Base-by-base conservation (phyloP, 1,284 basidiomycete genomes). In the Exobasidium cylindrosporum region DNA sequence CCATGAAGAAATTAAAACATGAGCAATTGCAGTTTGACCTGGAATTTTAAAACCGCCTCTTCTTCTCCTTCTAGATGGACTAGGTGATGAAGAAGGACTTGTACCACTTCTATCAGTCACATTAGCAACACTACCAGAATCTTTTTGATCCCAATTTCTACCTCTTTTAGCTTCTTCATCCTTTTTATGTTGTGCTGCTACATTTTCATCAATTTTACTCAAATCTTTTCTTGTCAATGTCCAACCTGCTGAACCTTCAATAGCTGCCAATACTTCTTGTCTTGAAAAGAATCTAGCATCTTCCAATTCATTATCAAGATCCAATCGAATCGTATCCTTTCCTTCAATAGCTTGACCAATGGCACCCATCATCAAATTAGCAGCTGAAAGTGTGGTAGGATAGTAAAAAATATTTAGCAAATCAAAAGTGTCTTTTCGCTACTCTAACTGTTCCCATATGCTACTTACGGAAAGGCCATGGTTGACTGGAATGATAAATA, bases 221-320 rank as follows among this genome's bases (percentile, higher is more conserved):
- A 86, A 83, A 65, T 91, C 89, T n/a, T 83, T 80, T 17, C 80
- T 74, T 11, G 83, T 81, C 57, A 90, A 84, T 43, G 81, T 83
- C 7, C 24, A 45, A 40, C 44, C 64, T 1, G 83, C 80, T 3
- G 81, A 80, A 68, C 87, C 84, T 24, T 82, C 79, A 40, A 96
- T 82, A 6, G 91, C 86, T 0, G 82, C 81, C 3, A 87, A 81
- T 26, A 92, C 83, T 70, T 92, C 87, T 30, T 85, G 85, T 10
- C 90, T 86, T 6, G 88, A 88, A 81, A 88, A 97, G 88, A 90
- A 98, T 60, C 86, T 85, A 0, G 92, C 93, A 74, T 97, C 92
- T 77, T 90, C 88, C n/a, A 98, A 86, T 82, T 98, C 95, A 72
- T 96, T 95, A 78, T 97, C 95, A 14, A 98, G 85, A 81, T 97